Base-by-base conservation (phyloP, 2,329 filamentous ascomycete genomes). In the Fusarium musae region DNA sequence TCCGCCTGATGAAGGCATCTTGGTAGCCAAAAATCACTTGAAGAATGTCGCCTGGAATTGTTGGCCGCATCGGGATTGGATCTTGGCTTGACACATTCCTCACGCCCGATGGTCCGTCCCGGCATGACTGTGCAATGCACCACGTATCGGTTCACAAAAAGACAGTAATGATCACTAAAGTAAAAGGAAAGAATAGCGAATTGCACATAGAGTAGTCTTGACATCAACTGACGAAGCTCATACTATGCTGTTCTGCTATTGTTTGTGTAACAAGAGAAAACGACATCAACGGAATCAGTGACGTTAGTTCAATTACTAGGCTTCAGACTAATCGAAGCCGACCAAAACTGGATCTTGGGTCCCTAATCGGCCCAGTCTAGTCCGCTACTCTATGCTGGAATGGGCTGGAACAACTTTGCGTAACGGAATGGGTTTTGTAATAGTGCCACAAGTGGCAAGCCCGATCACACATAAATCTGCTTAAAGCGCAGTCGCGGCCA, bases 91-190 rank as follows among this genome's bases (percentile, higher is more conserved):
- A 47, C 7, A 34, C 54, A 58, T 58, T 58, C 40, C 54, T 58
- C 5, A 15, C 13, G 13, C 9, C 9, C 7, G 5, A 12, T 26
- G 28, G 13, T 2, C 39, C 17, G 9, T 16, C 21, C 47, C 6
- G 21, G 2, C 6, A 28, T 16, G 17, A 28, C 11, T 21, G 12
- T 21, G 13, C 28, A 16, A 47, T 30, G 26, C 11, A 16, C 4
- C 0, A 5, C 6, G 19, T 16, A n/a, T 16, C 2, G 13, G 12
- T 3, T 1, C 6, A 3, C 9, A n/a, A 49, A 49, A 5, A 9
- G 15, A n/a, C 2, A n/a, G 3, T n/a, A 30, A 16, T 30, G 9
- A 11, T 30, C 9, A 11, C 9, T 30, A 10, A 30, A 30, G 9
- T 30, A 30, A 10, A 10, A 30, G 2, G 15, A 28, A 21, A 16